A percentile compares a stretch with the other conserved stretches of the same genome.
Conservation (phyloP, 345 rosid species). For the Aethionema arabicum region DNA sequence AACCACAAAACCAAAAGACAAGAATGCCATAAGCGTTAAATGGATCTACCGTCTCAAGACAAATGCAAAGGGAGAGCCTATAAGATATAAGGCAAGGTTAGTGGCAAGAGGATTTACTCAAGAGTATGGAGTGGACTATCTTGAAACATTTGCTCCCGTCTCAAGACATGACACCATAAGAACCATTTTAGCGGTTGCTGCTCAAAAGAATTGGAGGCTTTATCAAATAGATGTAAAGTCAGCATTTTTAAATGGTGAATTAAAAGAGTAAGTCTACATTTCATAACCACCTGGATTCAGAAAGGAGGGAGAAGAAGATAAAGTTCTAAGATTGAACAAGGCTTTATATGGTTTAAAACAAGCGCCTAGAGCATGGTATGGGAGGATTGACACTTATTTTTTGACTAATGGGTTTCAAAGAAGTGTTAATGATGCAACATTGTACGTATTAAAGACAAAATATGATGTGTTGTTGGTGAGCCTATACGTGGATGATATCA, state of each 20-base stretch:
- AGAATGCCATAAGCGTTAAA: neutral
- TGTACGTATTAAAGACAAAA: neutral
- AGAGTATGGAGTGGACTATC: no score
- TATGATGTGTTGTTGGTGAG: no score
- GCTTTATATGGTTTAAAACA: no score
- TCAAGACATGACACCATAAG: neutral
- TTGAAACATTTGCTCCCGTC: no score
- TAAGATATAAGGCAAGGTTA: neutral
- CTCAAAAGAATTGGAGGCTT: neutral
- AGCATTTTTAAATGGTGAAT: no score
- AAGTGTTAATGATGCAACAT: neutral
- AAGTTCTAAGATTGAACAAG: neutral
- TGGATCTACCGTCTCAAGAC: neutral
- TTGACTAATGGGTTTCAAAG: neutral
- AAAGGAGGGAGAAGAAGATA: neutral
- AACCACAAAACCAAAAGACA: neutral
- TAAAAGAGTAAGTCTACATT: no score
- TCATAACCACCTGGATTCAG: neutral
- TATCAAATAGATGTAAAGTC: neutral
- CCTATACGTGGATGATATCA: no score
- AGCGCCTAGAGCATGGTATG: neutral
- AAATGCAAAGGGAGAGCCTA: neutral
- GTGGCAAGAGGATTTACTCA: no score
- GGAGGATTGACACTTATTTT: neutral
- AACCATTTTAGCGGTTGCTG: neutral